phyloP scores from a whole-genome alignment of 345 rosid genomes.

The Aquilaria malaccensis region DNA sequence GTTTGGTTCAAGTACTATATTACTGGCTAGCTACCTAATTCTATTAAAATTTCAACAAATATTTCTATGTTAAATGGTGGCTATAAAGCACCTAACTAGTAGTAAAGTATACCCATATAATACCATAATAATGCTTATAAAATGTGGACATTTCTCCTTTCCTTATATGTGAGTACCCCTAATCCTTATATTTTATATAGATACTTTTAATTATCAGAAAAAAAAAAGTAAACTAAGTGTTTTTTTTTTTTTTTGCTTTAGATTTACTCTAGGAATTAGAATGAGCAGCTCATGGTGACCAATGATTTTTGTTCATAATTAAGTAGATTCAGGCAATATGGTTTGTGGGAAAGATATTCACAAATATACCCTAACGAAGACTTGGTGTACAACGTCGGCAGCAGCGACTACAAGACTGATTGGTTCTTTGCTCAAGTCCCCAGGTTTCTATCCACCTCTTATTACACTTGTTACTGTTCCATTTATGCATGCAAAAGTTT shows the following conservation, averaged over 20 bases:
- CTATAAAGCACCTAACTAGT: no score
- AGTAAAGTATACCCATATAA: no score
- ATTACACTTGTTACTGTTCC: background rate
- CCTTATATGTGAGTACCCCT: no score
- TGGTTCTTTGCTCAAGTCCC: conserved; percentile 89
- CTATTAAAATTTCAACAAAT: background rate
- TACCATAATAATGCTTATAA: no score
- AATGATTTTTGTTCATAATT: background rate
- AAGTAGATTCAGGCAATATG: conserved; percentile 77
- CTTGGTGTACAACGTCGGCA: conserved; percentile 50
- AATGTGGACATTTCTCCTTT: no score
- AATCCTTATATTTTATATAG: no score
- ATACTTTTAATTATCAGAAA: background rate
- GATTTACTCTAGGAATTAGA: background rate
- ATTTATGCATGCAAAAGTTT: no score
- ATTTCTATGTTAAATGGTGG: no score
- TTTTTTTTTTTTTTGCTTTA: background rate
- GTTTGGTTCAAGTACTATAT: background rate
- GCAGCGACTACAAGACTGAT: conserved; percentile 53
- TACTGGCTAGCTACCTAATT: background rate
- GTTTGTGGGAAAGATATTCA: conserved; percentile 78
- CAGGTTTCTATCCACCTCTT: conserved; percentile 31
- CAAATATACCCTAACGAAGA: conserved; percentile 58
- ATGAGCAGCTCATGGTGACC: background rate
- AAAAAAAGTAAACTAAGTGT: background rate